phyloP scores from a whole-genome alignment of 257 asterid genomes.

The Schizonepeta tenuifolia region DNA sequence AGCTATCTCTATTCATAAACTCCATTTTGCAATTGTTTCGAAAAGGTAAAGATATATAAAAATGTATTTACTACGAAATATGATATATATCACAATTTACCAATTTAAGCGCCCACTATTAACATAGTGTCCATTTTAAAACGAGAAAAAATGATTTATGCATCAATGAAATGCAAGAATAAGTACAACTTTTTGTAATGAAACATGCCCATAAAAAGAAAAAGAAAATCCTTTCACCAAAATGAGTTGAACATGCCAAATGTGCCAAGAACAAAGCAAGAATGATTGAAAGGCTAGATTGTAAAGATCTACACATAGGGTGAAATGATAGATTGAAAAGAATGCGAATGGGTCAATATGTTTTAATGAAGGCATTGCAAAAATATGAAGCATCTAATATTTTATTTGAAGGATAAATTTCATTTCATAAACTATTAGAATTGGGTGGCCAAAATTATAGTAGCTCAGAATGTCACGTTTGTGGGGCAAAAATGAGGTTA shows the following conservation, averaged over 20 bases:
- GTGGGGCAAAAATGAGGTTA: background rate
- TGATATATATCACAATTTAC: no score
- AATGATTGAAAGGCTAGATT: background rate
- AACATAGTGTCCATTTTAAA: background rate
- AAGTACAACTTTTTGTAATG: background rate
- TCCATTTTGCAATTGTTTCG: no score
- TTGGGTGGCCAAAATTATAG: no score
- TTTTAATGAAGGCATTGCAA: slow-evolving; percentile 30
- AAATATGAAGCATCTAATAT: background rate
- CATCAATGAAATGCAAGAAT: background rate
- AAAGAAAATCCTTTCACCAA: slow-evolving; percentile 5
- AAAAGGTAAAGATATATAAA: no score
- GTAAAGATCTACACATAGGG: background rate
- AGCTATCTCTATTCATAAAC: no score
- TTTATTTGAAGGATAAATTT: background rate
- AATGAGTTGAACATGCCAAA: slow-evolving; percentile 1
- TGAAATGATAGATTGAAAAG: background rate
- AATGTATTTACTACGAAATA: no score
- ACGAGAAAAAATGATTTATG: background rate
- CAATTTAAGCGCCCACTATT: no score
- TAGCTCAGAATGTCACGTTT: background rate
- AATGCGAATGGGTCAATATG: slow-evolving; percentile 10
- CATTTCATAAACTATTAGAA: no score
- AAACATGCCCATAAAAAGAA: background rate
- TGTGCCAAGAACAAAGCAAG: slow-evolving; percentile 1